Percentiles rank a stretch among this genome's conserved stretches.
These are phyloP conservation scores for Xylaria cubensis DNA, from an alignment of 495 filamentous ascomycete species.

Conservation along the genomic window DNA sequence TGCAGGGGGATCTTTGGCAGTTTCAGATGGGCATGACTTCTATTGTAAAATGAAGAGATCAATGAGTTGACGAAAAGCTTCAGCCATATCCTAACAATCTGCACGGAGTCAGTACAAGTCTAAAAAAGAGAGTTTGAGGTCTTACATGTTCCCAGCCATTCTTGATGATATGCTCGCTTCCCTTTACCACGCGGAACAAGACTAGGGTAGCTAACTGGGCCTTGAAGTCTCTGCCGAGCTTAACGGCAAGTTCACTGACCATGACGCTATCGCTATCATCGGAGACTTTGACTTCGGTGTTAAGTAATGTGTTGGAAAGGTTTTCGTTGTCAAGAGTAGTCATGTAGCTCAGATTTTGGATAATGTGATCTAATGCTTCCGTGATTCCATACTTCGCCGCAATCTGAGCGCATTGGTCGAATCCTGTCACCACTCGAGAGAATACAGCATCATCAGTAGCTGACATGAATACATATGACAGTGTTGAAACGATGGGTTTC, in stretches of 20 bases:
- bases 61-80: constrained; percentile 97
- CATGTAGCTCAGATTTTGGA: constrained; percentile 88
- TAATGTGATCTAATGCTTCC: constrained; percentile 88
- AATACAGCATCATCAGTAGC: constrained; percentile 98
- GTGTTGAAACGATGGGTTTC: constrained; percentile 90
- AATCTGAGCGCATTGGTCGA: constrained; percentile 95
- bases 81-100: constrained; percentile 89
- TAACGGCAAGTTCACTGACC: constrained; percentile 98
- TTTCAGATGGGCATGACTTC: constrained; percentile 71
- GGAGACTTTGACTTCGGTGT: constrained; percentile 93
- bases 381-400: constrained; percentile 83
- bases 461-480: constrained; percentile 99
- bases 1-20: constrained; percentile 88
- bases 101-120: constrained; percentile 36
- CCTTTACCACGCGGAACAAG: constrained; percentile 85
- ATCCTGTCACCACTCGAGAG: constrained; percentile 88
- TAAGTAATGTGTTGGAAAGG: constrained; percentile 82
- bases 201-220: constrained; percentile 94
- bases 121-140: constrained; percentile 23
- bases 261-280: constrained; percentile 94
- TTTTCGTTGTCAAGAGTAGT: constrained; percentile 78
- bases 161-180: constrained; percentile 77
- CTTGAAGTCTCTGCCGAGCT: constrained; percentile 92
- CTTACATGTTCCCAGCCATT: constrained; percentile 86
- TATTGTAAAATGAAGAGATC: constrained; percentile 81